A percentile compares a stretch with the other conserved stretches of the same genome.
These are phyloP conservation scores for Leccinum truebloodii DNA, from an alignment of 768 basidiomycete species.

Conservation along the genomic window DNA sequence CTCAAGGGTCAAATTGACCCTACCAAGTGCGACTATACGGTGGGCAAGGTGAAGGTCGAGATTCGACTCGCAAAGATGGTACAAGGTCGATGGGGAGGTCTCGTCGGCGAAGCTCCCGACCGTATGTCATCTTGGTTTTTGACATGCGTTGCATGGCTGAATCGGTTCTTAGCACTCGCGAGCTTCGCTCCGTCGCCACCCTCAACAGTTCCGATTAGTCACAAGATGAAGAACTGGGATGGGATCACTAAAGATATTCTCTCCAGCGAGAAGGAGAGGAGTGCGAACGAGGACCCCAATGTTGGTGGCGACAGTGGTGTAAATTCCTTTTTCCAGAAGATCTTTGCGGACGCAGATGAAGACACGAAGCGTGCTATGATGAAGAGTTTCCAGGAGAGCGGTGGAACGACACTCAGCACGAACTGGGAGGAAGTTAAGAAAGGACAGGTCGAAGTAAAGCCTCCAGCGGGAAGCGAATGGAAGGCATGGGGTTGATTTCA, in stretches of 20 bases:
- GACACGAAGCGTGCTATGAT: slow-evolving; percentile 95
- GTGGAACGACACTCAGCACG: slow-evolving; percentile 93
- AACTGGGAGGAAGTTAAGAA: slow-evolving; percentile 91
- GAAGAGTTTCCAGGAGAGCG: slow-evolving; percentile 95
- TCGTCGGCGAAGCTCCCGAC: slow-evolving; percentile 77
- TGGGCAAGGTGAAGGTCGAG: slow-evolving; percentile 90
- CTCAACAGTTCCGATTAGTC: slow-evolving; percentile 34
- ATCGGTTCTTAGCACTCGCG: slow-evolving; percentile 17
- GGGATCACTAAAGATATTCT: slow-evolving; percentile 71
- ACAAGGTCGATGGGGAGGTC: slow-evolving; percentile 69
- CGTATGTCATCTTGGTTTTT: slow-evolving; percentile 44
- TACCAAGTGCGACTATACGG: slow-evolving; percentile 57
- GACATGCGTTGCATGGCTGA: slow-evolving; percentile 1
- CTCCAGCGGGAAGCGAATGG: slow-evolving; percentile 83
- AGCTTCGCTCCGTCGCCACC: slow-evolving; percentile 35
- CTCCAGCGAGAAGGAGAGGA: slow-evolving; percentile 65
- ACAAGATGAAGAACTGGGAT: slow-evolving; percentile 85
- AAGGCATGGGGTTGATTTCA: slow-evolving; percentile 64
- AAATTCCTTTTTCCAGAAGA: slow-evolving; percentile 88
- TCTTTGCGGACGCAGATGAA: slow-evolving; percentile 88
- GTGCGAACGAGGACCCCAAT: slow-evolving; percentile 80
- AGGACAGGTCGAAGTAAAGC: slow-evolving; percentile 69
- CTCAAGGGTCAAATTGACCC: slow-evolving; percentile 81
- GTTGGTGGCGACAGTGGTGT: slow-evolving; percentile 85
- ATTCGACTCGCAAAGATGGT: slow-evolving; percentile 70